A percentile compares a stretch with the other conserved stretches of the same genome.
phyloP scores from a whole-genome alignment of 495 filamentous ascomycete genomes.

The Peziza echinospora region DNA sequence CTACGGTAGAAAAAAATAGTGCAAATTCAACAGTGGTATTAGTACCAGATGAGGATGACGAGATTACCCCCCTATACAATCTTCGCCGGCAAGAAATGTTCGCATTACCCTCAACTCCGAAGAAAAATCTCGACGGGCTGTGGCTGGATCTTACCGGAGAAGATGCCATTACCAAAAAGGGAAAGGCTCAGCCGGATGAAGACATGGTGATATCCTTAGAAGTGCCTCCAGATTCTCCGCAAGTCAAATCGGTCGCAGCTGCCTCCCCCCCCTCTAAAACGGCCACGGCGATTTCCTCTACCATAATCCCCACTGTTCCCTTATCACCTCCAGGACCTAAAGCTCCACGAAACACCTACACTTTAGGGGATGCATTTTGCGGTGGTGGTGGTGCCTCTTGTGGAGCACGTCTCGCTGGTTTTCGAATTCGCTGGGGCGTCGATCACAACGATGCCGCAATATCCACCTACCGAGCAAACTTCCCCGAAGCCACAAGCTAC shows the following conservation, averaged over 20 bases:
- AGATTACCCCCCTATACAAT: neutral
- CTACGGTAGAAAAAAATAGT: neutral
- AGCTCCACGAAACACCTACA: constrained; percentile 9
- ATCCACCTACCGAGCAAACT: constrained; percentile 29
- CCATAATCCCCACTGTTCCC: neutral
- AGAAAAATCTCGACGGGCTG: neutral
- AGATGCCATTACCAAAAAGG: no score
- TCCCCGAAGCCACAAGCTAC: constrained; percentile 26
- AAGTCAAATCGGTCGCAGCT: neutral
- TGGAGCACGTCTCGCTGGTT: constrained; percentile 13
- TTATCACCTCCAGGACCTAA: neutral
- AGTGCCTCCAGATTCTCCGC: neutral
- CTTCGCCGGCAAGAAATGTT: neutral
- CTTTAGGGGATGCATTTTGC: constrained; percentile 19
- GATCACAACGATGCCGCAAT: constrained; percentile 12
- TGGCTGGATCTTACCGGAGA: neutral
- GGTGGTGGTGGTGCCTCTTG: constrained; percentile 17
- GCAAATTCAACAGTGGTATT: neutral
- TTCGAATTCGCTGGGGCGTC: constrained; percentile 15
- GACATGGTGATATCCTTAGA: neutral
- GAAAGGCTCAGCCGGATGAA: no score
- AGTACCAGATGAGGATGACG: neutral
- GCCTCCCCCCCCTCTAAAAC: neutral
- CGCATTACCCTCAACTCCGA: neutral
- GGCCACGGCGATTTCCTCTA: neutral